phyloP scores from a whole-genome alignment of 495 filamentous ascomycete genomes.

The Trichoderma erinaceum region DNA sequence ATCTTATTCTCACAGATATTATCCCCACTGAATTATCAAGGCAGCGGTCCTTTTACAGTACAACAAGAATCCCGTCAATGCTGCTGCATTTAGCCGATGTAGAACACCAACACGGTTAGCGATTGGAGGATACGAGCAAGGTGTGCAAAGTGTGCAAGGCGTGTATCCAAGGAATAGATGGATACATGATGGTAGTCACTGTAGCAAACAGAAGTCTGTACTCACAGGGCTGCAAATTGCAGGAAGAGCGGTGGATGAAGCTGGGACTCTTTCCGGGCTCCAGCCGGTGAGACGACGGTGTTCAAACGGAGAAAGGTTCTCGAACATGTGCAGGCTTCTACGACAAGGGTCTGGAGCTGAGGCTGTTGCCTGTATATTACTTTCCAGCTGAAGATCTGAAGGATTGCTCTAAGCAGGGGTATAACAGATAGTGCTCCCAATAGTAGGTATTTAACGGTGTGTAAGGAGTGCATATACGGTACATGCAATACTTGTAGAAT shows the following conservation, averaged over 20 bases:
- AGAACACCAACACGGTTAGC: neutral
- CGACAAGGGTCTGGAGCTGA: neutral
- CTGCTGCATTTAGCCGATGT: constrained; percentile 1
- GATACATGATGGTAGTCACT: neutral
- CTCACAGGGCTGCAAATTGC: neutral
- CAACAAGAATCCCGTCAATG: neutral
- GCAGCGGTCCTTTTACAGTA: neutral
- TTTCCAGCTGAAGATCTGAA: too few species aligned
- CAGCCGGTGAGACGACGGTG: neutral
- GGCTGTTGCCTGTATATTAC: too few species aligned
- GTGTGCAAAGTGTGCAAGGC: neutral
- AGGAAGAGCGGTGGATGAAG: neutral
- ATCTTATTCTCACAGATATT: neutral
- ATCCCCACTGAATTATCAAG: neutral
- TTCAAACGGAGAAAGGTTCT: neutral
- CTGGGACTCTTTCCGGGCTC: neutral
- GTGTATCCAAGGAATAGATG: neutral
- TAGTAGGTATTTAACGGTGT: neutral
- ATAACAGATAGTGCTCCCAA: too few species aligned
- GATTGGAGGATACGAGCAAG: neutral
- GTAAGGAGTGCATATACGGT: neutral
- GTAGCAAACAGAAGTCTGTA: neutral
- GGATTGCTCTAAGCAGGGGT: too few species aligned
- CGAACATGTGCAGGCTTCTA: neutral
- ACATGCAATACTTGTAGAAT: neutral